Base-by-base conservation (phyloP, 2,329 filamentous ascomycete species). In the Alternaria sp. region DNA sequence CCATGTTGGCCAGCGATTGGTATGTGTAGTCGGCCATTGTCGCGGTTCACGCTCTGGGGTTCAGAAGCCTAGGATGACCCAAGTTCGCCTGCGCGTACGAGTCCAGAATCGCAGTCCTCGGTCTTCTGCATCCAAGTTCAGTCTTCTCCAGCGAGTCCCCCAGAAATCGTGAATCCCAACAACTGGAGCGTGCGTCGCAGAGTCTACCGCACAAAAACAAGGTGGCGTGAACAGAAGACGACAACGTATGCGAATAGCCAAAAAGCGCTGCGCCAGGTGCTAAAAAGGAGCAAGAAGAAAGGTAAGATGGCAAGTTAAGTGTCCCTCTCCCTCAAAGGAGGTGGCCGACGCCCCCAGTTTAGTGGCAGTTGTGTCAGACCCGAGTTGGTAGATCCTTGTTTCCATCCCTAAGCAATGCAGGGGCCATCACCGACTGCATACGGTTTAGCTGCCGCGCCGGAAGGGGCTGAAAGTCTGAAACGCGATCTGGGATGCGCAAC, bases 1-100 rank as follows among this genome's bases (percentile, higher is more conserved):
- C 73, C 64, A 78, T 70, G 60, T 69, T 76, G 16, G 67, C 68
- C 43, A 77, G 65, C 41, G 71, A 66, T 49, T 73, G 64, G 66
- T 76, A 77, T 50, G 70, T 69, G 67, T 71, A 73, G 53, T 74
- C 71, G 54, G 64, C 56, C 62, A 71, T 69, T 16, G 59, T 53
- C 57, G 58, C 62, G 20, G 32, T 12, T 50, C 32, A 30, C 54
- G 51, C 25, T 46, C 45, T 46, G 32, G 12, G 45, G 30, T 28
- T 54, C 51, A 30, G 22, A 54, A 38, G 30, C 30, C 46, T 50
- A 44, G 30, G 4, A 32, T 46, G n/a, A 20, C 38, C 30, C 20
- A 22, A 10, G 30, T 54, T n/a, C 41, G 41, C 36, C 28, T 38
- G 32, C 14, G 46, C 30, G 30, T 38, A 14, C 30, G 16, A 50